Evolutionary conservation across 306 rosid species (phyloP).

Genomic region (Quercus parvula): DNA sequence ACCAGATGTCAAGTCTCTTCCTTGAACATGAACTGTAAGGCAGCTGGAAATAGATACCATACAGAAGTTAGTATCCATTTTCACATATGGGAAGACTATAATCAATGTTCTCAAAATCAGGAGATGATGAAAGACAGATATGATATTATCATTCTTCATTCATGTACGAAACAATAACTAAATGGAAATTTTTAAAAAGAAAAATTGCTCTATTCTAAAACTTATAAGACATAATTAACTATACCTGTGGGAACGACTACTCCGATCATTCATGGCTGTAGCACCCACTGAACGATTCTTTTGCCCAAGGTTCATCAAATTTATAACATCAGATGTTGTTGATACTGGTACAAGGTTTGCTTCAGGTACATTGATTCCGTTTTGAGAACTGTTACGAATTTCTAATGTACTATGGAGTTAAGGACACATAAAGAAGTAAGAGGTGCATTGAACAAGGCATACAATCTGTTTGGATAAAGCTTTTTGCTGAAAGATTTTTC

Average conservation of each 20-base stretch:
- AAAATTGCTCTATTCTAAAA: neutral
- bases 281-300: constrained; percentile 82
- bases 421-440: constrained; percentile 29
- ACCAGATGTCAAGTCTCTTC: constrained; percentile 72
- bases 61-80: constrained; percentile 12
- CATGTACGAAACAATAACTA: neutral
- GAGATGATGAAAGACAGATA: neutral
- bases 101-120: neutral
- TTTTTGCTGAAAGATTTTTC: no score
- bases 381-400: constrained; percentile 68
- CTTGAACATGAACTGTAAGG: constrained; percentile 93
- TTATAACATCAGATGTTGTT: constrained; percentile 67
- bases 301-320: constrained; percentile 80
- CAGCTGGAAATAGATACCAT: constrained; percentile 56
- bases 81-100: neutral
- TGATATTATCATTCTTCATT: neutral
- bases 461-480: no score
- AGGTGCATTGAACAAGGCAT: neutral
- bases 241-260: constrained; percentile 96
- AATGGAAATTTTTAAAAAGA: neutral
- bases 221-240: neutral
- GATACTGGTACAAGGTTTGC: constrained; percentile 79
- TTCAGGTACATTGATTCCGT: constrained; percentile 85
- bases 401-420: constrained; percentile 63
- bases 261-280: constrained; percentile 83